A percentile compares a stretch with the other conserved stretches of the same genome.
phyloP scores from a whole-genome alignment of 1,139 yeast species.

The Taphrina flavorubra region DNA sequence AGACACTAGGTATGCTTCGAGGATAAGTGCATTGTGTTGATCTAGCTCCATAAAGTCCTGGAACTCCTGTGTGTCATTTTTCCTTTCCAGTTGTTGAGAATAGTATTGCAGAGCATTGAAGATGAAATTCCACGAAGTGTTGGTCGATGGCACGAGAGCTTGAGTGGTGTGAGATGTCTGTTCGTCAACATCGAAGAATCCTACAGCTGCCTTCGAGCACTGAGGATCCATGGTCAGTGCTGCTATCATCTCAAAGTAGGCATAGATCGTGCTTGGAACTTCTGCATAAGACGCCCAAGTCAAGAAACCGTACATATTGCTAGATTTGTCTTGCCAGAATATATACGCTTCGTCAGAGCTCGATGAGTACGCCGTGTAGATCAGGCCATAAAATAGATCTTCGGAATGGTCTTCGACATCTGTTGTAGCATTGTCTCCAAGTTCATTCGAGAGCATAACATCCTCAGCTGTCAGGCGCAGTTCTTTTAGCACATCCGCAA shows the following conservation, averaged over 20 bases:
- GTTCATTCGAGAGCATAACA: constrained; percentile 57
- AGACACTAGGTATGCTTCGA: constrained; percentile 22
- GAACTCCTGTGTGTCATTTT: background rate
- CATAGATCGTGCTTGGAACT: constrained; percentile 80
- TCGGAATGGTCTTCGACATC: constrained; percentile 68
- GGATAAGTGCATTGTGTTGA: constrained; percentile 17
- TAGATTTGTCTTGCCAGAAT: constrained; percentile 77
- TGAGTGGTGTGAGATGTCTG: background rate
- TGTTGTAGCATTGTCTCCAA: constrained; percentile 42
- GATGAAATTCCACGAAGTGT: constrained; percentile 27
- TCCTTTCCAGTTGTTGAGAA: constrained; percentile 15
- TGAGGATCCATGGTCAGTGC: constrained; percentile 70
- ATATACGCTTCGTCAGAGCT: constrained; percentile 64
- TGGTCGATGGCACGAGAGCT: constrained; percentile 9
- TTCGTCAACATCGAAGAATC: constrained; percentile 11
- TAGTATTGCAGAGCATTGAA: constrained; percentile 32
- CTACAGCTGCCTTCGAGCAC: constrained; percentile 57
- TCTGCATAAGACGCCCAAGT: constrained; percentile 88
- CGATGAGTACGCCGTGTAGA: constrained; percentile 70
- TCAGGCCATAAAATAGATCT: constrained; percentile 81
- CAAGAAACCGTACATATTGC: constrained; percentile 73
- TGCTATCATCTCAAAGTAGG: constrained; percentile 78
- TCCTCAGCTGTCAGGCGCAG: constrained; percentile 89
- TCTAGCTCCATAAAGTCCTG: constrained; percentile 24
- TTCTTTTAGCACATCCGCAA: constrained; percentile 76